Evolutionary conservation across 2,329 filamentous ascomycete genomes (phyloP).

Genomic region (Alternaria ethzedia): DNA sequence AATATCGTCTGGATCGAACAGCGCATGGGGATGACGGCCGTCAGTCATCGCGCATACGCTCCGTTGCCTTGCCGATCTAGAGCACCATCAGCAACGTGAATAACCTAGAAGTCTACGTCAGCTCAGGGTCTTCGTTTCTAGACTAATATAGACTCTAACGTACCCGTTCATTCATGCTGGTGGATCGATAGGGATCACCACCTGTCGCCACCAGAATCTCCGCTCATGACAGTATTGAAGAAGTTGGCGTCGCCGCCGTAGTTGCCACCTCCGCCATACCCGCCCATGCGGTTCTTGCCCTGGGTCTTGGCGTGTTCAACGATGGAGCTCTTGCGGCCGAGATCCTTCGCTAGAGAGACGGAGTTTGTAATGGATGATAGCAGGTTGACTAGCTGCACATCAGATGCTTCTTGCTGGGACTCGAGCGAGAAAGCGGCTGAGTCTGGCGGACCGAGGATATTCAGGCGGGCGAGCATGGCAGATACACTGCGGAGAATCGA

Average conservation of each 20-base stretch:
- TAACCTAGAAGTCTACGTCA: not conserved
- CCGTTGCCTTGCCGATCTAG: not conserved
- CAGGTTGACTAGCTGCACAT: constrained; percentile 79
- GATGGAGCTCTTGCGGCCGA: constrained; percentile 73
- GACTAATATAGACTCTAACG: not conserved
- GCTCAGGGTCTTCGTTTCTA: not conserved
- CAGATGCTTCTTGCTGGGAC: constrained; percentile 78
- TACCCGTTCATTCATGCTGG: not conserved
- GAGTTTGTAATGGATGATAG: constrained; percentile 78
- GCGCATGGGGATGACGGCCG: not conserved
- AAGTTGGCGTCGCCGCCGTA: constrained; percentile 25
- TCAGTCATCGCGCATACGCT: not conserved
- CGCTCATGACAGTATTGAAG: constrained; percentile 30
- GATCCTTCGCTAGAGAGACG: constrained; percentile 71
- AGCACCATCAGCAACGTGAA: not conserved
- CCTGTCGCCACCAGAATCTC: constrained; percentile 17
- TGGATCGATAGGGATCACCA: constrained; percentile 5
- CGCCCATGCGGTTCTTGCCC: constrained; percentile 31
- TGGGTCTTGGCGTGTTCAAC: constrained; percentile 50
- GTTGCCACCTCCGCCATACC: constrained; percentile 5
- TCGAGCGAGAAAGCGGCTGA: constrained; percentile 70
- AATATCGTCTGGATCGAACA: not conserved
- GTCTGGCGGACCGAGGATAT: constrained; percentile 78
- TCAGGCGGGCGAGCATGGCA: constrained; percentile 81
- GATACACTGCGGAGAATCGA: constrained; percentile 86